phyloP scores from a whole-genome alignment of 352 stramenopile species.

The Pythium coloratum region DNA sequence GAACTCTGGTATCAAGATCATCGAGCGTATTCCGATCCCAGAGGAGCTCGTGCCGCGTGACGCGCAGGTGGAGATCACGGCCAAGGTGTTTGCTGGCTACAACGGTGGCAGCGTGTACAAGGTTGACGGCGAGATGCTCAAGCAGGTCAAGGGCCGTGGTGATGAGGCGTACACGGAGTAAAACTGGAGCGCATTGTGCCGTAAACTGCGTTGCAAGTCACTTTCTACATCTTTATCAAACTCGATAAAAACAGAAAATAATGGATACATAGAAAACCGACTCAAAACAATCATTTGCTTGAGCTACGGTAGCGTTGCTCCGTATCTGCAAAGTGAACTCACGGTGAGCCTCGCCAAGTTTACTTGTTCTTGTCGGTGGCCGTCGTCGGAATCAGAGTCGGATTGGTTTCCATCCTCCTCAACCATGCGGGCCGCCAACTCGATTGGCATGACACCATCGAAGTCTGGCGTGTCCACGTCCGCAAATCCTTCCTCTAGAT shows the following conservation, averaged over 20 bases:
- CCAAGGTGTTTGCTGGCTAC: constrained; percentile 94
- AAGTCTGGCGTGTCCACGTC: constrained; percentile 7
- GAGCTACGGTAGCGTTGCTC: not conserved
- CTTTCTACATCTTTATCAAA: not conserved
- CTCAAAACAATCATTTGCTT: not conserved
- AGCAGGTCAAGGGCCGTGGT: constrained; percentile 91
- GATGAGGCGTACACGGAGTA: constrained; percentile 58
- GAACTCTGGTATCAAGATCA: constrained; percentile 97
- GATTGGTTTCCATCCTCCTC: not conserved
- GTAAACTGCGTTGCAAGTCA: constrained; percentile 2
- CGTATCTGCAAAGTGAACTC: not conserved
- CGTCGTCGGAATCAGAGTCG: too few species aligned
- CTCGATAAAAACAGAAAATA: not conserved
- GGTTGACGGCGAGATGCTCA: constrained; percentile 92
- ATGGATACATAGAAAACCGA: not conserved
- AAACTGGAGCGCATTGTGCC: not conserved
- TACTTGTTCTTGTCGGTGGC: not conserved
- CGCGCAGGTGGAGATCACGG: constrained; percentile 98
- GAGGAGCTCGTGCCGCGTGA: constrained; percentile 97
- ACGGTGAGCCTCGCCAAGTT: not conserved
- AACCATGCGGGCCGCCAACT: not conserved
- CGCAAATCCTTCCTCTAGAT: constrained; percentile 7
- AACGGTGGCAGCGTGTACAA: constrained; percentile 91
- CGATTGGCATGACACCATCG: not conserved
- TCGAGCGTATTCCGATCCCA: constrained; percentile 98